Percentiles rank a stretch among this genome's conserved stretches.
Conservation (phyloP, 495 filamentous ascomycete genomes). For the Hypoxylon fuscum region DNA sequence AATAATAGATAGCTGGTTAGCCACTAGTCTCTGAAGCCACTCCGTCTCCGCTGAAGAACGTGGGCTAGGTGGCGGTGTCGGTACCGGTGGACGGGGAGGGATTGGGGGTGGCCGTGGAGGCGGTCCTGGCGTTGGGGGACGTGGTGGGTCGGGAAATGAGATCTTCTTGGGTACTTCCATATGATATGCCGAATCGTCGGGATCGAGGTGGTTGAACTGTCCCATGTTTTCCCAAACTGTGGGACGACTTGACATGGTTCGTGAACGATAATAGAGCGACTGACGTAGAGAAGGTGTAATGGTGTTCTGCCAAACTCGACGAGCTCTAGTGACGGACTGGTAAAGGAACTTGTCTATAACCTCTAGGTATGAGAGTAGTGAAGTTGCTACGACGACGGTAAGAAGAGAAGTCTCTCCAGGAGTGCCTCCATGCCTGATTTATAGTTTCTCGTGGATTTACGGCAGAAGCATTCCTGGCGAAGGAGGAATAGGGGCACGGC, state of each 20-base stretch:
- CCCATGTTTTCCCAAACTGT: too few relatives aligned
- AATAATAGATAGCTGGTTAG: slow-evolving; percentile 27
- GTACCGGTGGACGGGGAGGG: slow-evolving; percentile 42
- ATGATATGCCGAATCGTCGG: not conserved
- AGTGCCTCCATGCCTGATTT: slow-evolving; percentile 22
- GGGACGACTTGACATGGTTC: too few relatives aligned
- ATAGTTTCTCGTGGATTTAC: slow-evolving; percentile 19
- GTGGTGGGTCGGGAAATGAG: slow-evolving; percentile 40
- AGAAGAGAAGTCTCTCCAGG: not conserved
- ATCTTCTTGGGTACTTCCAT: slow-evolving; percentile 12
- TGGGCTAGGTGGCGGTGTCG: slow-evolving; percentile 45
- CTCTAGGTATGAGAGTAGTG: not conserved
- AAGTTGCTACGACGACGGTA: slow-evolving; percentile 5
- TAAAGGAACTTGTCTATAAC: not conserved
- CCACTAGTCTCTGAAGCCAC: slow-evolving; percentile 4
- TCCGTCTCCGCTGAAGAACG: slow-evolving; percentile 3
- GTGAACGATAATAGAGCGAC: not conserved
- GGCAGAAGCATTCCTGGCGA: slow-evolving; percentile 4
- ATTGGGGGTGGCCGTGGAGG: slow-evolving; percentile 42
- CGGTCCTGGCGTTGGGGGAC: slow-evolving; percentile 44
- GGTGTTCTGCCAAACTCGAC: slow-evolving; percentile 2
- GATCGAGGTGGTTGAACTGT: not conserved
- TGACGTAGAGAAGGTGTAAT: not conserved
- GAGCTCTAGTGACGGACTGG: not conserved
- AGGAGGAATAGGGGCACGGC: slow-evolving; percentile 36